Conservation (phyloP, 1,139 yeast genomes). For the Saccharomycopsis hybrid region DNA sequence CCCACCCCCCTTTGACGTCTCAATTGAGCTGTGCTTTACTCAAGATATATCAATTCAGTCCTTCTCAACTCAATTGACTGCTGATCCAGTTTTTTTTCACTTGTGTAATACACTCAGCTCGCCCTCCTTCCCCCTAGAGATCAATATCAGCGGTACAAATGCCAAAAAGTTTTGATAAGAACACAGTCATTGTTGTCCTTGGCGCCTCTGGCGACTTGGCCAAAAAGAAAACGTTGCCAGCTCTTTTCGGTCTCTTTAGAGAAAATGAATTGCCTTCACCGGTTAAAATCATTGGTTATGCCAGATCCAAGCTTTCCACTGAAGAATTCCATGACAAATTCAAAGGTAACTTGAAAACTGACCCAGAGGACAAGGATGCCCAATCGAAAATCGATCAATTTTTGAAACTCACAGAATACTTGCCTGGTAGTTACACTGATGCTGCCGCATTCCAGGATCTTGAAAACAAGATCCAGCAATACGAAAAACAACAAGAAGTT, state of each 20-base stretch:
- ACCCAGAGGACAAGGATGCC: constrained; percentile 38
- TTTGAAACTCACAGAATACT: constrained; percentile 57
- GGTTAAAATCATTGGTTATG: constrained; percentile 82
- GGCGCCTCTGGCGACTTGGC: constrained; percentile 98
- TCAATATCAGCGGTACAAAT: background rate
- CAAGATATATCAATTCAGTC: too few species aligned
- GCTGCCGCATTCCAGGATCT: constrained; percentile 65
- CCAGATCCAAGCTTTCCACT: constrained; percentile 66
- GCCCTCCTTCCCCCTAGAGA: too few species aligned
- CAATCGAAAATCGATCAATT: constrained; percentile 53
- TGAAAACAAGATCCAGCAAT: constrained; percentile 46
- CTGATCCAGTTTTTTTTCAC: too few species aligned
- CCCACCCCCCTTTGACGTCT: too few species aligned
- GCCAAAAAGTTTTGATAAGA: background rate
- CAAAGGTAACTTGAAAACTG: constrained; percentile 56
- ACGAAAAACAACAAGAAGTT: constrained; percentile 46
- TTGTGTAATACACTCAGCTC: too few species aligned
- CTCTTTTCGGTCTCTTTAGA: constrained; percentile 64
- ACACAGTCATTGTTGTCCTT: constrained; percentile 56
- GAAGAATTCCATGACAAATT: constrained; percentile 66
- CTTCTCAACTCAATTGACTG: too few species aligned
- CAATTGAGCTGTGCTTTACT: too few species aligned
- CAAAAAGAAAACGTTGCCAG: constrained; percentile 89
- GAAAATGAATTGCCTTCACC: constrained; percentile 72
- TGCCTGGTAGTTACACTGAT: constrained; percentile 73